phyloP scores from a whole-genome alignment of 305 asterid genomes.

The Fraxinus sp. region DNA sequence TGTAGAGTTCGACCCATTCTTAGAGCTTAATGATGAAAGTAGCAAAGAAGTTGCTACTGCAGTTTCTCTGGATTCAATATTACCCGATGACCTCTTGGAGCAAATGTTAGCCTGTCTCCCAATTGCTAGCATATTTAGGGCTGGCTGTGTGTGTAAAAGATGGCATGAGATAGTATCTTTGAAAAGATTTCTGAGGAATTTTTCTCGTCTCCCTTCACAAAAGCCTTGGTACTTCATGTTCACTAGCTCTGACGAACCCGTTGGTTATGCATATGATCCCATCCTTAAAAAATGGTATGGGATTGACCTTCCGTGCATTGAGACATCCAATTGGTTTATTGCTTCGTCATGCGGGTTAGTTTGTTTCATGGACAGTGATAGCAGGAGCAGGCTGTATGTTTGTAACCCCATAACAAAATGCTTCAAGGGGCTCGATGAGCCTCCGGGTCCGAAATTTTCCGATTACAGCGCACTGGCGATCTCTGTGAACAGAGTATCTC shows the following conservation, averaged over 20 bases:
- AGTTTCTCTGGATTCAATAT: constrained; percentile 58
- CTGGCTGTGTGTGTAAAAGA: constrained; percentile 76
- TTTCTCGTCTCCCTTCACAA: constrained; percentile 44
- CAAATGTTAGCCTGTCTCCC: constrained; percentile 78
- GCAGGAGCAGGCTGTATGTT: constrained; percentile 58
- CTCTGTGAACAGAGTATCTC: constrained; percentile 45
- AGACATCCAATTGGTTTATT: constrained; percentile 64
- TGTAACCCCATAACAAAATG: constrained; percentile 74
- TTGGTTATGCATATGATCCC: constrained; percentile 79
- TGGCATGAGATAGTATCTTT: constrained; percentile 81
- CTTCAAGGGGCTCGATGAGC: constrained; percentile 44
- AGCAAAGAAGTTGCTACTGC: constrained; percentile 37
- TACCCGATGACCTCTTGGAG: constrained; percentile 87
- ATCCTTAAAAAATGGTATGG: constrained; percentile 69
- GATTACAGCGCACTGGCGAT: constrained; percentile 79
- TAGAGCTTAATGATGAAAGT: constrained; percentile 50
- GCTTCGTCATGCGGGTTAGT: constrained; percentile 83
- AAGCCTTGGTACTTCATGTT: constrained; percentile 99
- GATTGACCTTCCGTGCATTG: constrained; percentile 75
- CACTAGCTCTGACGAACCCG: constrained; percentile 80
- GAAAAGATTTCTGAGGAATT: constrained; percentile 59
- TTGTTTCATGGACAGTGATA: constrained; percentile 88
- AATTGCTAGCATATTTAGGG: constrained; percentile 70
- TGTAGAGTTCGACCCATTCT: constrained; percentile 39
- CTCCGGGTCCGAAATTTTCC: constrained; percentile 64